Percentiles rank a stretch among this genome's conserved stretches.
Conservation (phyloP, 768 basidiomycete species). For the Steccherinum ochraceum region DNA sequence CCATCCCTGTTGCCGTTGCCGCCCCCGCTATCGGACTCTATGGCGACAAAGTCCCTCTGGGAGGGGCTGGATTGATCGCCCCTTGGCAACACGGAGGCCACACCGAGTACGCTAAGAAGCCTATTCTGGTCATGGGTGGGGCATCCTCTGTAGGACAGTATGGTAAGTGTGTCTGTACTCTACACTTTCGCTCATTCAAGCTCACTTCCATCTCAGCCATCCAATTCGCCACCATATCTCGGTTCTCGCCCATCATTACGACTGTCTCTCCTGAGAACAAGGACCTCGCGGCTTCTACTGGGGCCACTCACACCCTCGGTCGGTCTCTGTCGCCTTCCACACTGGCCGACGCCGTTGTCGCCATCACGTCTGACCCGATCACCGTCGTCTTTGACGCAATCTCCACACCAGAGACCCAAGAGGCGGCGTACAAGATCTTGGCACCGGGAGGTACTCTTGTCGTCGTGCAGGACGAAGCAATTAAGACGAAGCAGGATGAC, state of each 20-base stretch:
- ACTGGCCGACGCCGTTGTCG: conserved; percentile 3
- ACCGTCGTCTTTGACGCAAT: conserved; percentile 16
- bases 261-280: conserved; percentile 22
- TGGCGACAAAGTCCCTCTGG: conserved; percentile 1
- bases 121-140: conserved; percentile 22
- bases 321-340: conserved; percentile 8
- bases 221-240: conserved; percentile 23
- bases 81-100: conserved; percentile 18
- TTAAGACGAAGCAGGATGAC: conserved; percentile 18
- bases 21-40: conserved; percentile 26
- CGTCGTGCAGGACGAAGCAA: conserved; percentile 8
- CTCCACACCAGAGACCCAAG: conserved; percentile 11
- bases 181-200: not conserved
- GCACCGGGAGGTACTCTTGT: conserved; percentile 13
- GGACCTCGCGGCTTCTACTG: conserved; percentile 18
- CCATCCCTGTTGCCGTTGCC: conserved; percentile 24
- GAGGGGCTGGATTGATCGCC: conserved; percentile 6
- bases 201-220: conserved; percentile 14
- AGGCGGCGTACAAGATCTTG: conserved; percentile 12
- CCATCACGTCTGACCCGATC: conserved; percentile 13
- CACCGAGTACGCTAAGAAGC: conserved; percentile 15
- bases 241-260: conserved; percentile 25
- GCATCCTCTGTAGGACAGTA: conserved; percentile 22
- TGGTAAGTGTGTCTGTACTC: conserved; percentile 10
- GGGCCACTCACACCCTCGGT: conserved; percentile 26